phyloP scores from a whole-genome alignment of 1,139 yeast species.

The Blastobotrys aristatus region DNA sequence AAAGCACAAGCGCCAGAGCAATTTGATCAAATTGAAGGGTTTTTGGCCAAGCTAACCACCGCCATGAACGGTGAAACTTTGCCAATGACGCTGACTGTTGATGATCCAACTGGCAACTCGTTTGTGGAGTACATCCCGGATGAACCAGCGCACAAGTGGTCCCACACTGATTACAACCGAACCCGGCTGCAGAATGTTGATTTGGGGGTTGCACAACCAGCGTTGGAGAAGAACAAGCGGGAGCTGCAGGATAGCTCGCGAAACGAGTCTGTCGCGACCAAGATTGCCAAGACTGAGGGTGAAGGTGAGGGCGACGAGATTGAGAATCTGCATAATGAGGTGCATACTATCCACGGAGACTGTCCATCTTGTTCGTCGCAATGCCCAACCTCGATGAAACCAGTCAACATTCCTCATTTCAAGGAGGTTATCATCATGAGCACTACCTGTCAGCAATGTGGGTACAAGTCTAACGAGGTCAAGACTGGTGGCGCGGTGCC shows the following conservation, averaged over 20 bases:
- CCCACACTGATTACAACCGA: conserved; percentile 75
- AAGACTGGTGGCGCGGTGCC: conserved; percentile 98
- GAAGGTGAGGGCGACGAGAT: conserved; percentile 58
- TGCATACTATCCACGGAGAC: conserved; percentile 86
- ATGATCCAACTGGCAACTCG: conserved; percentile 97
- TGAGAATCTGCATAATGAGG: conserved; percentile 81
- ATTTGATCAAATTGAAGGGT: conserved; percentile 66
- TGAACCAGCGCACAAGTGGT: conserved; percentile 88
- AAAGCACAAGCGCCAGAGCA: conserved; percentile 65
- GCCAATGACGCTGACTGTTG: conserved; percentile 76
- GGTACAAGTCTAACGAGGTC: conserved; percentile 95
- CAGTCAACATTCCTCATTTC: conserved; percentile 95
- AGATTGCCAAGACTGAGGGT: conserved; percentile 35
- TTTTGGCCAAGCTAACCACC: conserved; percentile 54
- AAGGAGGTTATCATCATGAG: conserved; percentile 97
- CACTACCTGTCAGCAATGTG: conserved; percentile 87
- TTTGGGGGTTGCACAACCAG: conserved; percentile 56
- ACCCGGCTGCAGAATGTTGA: conserved; percentile 83
- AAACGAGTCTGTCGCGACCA: conserved; percentile 27
- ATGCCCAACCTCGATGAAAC: conserved; percentile 94
- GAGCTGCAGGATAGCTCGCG: conserved; percentile 10
- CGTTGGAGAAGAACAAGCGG: conserved; percentile 16
- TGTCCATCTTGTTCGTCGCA: conserved; percentile 78
- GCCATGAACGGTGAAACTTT: conserved; percentile 60
- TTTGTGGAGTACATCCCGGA: conserved; percentile 92